These are phyloP conservation scores for Malus fusca DNA, from an alignment of 306 rosid genomes.

Conservation along the genomic window DNA sequence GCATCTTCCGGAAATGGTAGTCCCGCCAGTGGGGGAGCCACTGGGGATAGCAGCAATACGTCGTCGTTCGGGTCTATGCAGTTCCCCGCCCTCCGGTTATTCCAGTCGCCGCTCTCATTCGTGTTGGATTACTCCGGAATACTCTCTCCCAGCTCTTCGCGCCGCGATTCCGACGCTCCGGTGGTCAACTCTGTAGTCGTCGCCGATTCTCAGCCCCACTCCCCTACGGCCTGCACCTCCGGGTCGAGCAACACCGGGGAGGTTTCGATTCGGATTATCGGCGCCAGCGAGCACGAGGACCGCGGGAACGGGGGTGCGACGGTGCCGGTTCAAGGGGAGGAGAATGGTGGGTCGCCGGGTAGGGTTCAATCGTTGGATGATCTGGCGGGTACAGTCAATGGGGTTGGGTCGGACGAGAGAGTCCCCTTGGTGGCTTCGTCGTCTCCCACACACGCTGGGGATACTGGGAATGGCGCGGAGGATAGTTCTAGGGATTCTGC, in stretches of 20 bases:
- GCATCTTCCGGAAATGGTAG: background rate
- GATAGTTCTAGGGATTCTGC: constrained; percentile 45
- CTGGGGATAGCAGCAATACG: constrained; percentile 5
- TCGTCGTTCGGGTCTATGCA: constrained; percentile 25
- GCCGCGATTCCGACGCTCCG: constrained; percentile 22
- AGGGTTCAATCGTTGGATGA: constrained; percentile 26
- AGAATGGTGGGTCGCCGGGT: constrained; percentile 21
- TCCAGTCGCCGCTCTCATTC: constrained; percentile 48
- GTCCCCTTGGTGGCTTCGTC: constrained; percentile 42
- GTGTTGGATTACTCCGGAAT: constrained; percentile 57
- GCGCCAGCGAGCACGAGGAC: constrained; percentile 31
- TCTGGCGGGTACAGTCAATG: constrained; percentile 29
- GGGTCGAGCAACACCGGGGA: constrained; percentile 35
- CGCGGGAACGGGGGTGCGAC: constrained; percentile 8
- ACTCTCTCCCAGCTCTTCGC: constrained; percentile 25
- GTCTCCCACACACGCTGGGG: constrained; percentile 27
- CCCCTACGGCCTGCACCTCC: constrained; percentile 21
- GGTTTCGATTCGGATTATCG: constrained; percentile 58
- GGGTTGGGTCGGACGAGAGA: constrained; percentile 31
- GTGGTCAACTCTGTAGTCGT: constrained; percentile 24
- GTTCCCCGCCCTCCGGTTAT: constrained; percentile 40
- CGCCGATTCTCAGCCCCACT: constrained; percentile 20
- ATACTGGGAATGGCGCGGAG: constrained; percentile 31
- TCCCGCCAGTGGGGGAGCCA: background rate
- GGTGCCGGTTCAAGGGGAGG: constrained; percentile 20